Percentiles rank a stretch among this genome's conserved stretches.
phyloP scores from a whole-genome alignment of 73 alveolate species.

The Breviolum minutum region DNA sequence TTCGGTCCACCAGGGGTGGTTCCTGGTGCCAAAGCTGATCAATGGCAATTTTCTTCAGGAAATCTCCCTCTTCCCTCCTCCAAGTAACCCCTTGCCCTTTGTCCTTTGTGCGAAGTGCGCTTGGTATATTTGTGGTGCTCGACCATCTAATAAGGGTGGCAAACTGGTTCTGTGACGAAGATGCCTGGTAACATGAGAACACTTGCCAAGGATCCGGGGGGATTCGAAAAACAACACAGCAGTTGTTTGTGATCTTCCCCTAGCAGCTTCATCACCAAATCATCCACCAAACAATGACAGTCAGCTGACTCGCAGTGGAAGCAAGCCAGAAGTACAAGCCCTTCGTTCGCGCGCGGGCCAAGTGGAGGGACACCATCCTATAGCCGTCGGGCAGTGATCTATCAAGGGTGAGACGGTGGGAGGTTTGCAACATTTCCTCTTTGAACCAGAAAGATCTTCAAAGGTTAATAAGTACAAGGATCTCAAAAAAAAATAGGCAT shows the following conservation, averaged over 20 bases:
- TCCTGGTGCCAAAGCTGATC: too few relatives aligned
- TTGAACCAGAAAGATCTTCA: too few relatives aligned
- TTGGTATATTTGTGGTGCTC: not conserved
- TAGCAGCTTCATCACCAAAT: too few relatives aligned
- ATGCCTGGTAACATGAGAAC: not conserved
- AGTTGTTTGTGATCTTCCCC: not conserved
- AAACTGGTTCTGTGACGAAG: slow-evolving; percentile 43
- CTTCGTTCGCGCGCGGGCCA: slow-evolving; percentile 21
- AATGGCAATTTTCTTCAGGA: too few relatives aligned
- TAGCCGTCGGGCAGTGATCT: not conserved
- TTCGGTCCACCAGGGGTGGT: too few relatives aligned
- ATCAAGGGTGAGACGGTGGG: not conserved
- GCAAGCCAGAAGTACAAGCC: not conserved
- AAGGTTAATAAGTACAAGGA: too few relatives aligned
- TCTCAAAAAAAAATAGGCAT: too few relatives aligned
- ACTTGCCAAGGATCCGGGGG: not conserved
- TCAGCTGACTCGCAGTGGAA: too few relatives aligned
- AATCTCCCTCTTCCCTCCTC: not conserved
- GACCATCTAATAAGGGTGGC: slow-evolving; percentile 65
- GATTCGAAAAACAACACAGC: too few relatives aligned
- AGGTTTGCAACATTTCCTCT: not conserved
- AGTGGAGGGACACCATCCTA: slow-evolving; percentile 1
- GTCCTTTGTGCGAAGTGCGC: slow-evolving; percentile 6
- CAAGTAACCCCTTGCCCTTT: not conserved
- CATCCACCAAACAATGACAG: too few relatives aligned